Percentiles rank a stretch among this genome's conserved stretches.
Conservation (phyloP, 2,329 filamentous ascomycete genomes). For the Cyphellophora attinorum region DNA sequence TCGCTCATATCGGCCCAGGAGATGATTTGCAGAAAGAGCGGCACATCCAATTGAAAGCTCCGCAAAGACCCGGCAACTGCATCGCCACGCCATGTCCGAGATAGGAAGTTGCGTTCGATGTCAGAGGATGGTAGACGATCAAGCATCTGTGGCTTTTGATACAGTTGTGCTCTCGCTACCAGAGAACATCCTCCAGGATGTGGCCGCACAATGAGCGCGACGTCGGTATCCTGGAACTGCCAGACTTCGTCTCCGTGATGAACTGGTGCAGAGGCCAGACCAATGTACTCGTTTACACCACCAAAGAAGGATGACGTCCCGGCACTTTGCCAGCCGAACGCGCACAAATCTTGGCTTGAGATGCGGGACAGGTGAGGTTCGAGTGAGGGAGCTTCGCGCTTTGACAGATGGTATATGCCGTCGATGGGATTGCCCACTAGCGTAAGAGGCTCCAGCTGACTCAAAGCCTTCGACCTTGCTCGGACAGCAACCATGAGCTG, state of each 20-base stretch:
- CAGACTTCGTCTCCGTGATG: background rate
- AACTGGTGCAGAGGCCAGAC: background rate
- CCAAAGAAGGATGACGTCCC: background rate
- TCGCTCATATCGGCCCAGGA: too few relatives aligned
- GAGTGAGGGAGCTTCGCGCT: background rate
- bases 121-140: background rate
- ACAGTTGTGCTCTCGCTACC: background rate
- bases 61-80: background rate
- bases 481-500: background rate
- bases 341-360: background rate
- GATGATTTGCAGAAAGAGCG: background rate
- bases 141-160: background rate
- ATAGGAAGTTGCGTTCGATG: background rate
- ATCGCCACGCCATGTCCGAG: background rate
- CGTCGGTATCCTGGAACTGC: slow-evolving; percentile 1
- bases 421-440: background rate
- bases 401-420: background rate
- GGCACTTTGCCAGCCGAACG: background rate
- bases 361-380: background rate
- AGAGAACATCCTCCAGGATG: background rate
- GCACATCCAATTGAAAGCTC: slow-evolving; percentile 1
- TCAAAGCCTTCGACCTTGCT: background rate
- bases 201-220: background rate
- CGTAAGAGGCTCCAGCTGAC: background rate
- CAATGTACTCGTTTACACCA: background rate